Conservation (phyloP, 495 filamentous ascomycete genomes). For the Daldinia bambusicola region DNA sequence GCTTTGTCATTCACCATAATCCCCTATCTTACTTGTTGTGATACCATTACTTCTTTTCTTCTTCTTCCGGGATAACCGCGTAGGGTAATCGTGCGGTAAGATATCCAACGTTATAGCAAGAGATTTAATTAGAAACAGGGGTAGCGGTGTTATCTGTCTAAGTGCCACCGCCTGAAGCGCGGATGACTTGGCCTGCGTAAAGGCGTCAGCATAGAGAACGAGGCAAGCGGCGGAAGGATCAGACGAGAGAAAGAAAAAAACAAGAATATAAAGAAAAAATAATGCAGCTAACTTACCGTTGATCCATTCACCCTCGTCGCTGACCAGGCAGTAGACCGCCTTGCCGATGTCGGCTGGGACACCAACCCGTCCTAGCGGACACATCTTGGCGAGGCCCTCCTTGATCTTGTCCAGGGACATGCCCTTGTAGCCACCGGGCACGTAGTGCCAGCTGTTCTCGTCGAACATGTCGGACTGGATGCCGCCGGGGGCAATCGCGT, state of each 20-base stretch:
- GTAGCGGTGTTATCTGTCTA: conserved; percentile 20
- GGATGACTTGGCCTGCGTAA: conserved; percentile 54
- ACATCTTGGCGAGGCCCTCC: conserved; percentile 58
- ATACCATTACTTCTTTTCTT: not conserved
- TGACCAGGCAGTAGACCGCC: conserved; percentile 64
- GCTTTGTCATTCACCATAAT: not conserved
- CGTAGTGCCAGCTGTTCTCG: conserved; percentile 69
- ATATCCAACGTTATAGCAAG: not conserved
- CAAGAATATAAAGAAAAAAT: not conserved
- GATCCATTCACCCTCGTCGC: conserved; percentile 69
- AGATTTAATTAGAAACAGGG: not conserved
- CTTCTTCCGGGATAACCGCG: not conserved
- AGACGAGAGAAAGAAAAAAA: not conserved
- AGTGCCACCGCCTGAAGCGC: conserved; percentile 47
- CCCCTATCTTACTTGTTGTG: not conserved
- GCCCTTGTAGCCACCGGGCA: conserved; percentile 62
- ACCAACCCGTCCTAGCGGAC: conserved; percentile 63
- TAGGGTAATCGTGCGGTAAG: not conserved
- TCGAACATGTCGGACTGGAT: conserved; percentile 79
- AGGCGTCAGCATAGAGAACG: conserved; percentile 28
- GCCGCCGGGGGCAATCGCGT: conserved; percentile 72
- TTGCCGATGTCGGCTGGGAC: conserved; percentile 65
- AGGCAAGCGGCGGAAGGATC: not conserved
- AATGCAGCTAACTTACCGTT: conserved; percentile 58
- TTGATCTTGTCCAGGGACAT: conserved; percentile 49